Percentiles rank a stretch among this genome's conserved stretches.
Conservation (phyloP, 148 eudicot species). For the Vaccinium darrowii region DNA sequence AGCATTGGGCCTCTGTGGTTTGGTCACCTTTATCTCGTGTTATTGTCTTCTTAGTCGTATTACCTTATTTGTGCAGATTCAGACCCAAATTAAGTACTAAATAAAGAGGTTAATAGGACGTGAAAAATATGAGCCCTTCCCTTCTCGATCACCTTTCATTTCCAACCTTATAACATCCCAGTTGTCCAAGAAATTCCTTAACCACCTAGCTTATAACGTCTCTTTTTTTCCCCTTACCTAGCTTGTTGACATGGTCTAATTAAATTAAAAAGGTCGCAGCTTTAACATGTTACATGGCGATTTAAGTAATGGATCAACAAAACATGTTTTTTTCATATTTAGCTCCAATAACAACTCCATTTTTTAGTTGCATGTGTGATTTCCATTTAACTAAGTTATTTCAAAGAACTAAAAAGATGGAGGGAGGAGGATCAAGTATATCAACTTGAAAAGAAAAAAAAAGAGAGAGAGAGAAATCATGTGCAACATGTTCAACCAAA, state of each 20-base stretch:
- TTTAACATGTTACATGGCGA: not conserved
- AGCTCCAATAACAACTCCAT: not conserved
- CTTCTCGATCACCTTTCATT: not conserved
- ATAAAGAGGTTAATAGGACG: not conserved
- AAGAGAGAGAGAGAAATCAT: not conserved
- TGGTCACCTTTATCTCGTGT: not conserved
- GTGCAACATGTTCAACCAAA: not conserved
- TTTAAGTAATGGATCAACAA: not conserved
- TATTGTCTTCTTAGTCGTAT: not conserved
- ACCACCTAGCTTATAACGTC: not conserved
- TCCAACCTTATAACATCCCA: not conserved
- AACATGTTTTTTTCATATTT: not conserved
- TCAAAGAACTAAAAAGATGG: not conserved
- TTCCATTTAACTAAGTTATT: not conserved
- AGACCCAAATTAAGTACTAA: not conserved
- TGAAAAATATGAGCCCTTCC: not conserved
- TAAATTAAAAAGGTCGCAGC: not conserved
- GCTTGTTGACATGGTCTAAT: not conserved
- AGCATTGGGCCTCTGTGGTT: not conserved
- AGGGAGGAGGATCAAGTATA: not conserved
- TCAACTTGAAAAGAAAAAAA: not conserved
- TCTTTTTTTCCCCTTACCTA: not conserved
- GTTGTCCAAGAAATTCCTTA: slow-evolving; percentile 1
- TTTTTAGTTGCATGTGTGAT: not conserved
- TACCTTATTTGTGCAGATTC: not conserved